Evolutionary conservation across 345 rosid species (phyloP), one percentile per base, ranked within the genome.

Genomic region (Reutealis trisperma): DNA sequence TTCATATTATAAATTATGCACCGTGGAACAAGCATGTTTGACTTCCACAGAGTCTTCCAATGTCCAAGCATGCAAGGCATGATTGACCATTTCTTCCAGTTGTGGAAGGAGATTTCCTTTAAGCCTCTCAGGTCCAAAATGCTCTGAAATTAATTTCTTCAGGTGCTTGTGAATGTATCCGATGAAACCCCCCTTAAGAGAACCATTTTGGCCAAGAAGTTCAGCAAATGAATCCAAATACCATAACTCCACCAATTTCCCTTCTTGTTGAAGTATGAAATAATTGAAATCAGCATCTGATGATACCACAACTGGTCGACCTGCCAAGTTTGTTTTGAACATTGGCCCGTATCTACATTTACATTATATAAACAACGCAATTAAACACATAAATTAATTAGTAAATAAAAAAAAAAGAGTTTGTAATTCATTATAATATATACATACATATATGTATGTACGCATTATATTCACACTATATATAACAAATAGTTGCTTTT

Each of bases 201-300:
- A 60, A 27, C 76, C 68, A 19, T 61, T 73, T 61, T 73, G 76
- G 76, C 67, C 67, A 45, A 73, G 18, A 62, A 73, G 76, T 41
- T 73, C 67, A 44, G 68, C 27, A 73, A 60, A 73, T 1, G 76
- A 61, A 63, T 73, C 76, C n/a, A 73, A 14, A 41, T 66, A 71
- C 83, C 82, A 83, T 30, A 72, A 32, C 15, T 76, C 72, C 14
- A 79, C 82, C 15, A 64, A 60, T 75, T 65, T 54, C 9, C 72
- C 80, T 75, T 83, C 85, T 61, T 75, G 78, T 24, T 83, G 85
- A 15, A 79, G 70, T 2, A 83, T 52, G 19, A 60, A 67, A 63
- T 75, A 54, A 41, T 77, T 83, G 77, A 83, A 66, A n/a, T 76
- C 82, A 8, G 83, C 78, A 49, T 79, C 80, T 0, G 80, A 24